Evolutionary conservation across 1,284 basidiomycete genomes (phyloP).

Genomic region (Athelia psychrophila): DNA sequence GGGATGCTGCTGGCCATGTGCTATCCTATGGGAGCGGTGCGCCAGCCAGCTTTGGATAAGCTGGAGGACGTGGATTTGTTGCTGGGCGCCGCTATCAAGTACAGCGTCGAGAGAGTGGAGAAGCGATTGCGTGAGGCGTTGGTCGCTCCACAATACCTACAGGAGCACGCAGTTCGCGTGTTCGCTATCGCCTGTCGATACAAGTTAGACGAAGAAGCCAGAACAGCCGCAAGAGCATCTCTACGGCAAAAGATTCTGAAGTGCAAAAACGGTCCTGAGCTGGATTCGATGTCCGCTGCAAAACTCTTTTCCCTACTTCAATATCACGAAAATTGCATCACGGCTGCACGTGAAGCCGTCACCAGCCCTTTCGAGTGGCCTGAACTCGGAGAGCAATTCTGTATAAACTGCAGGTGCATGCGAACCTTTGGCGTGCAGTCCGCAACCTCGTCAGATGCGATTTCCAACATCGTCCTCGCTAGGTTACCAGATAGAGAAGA

Average conservation of each 20-base stretch:
- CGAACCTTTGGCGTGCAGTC: no score
- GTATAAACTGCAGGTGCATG: no score
- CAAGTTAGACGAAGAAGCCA: background rate
- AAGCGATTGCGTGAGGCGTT: constrained; percentile 4
- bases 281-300: background rate
- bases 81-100: constrained; percentile 32
- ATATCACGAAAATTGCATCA: background rate
- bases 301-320: background rate
- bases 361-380: no score
- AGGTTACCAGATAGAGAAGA: no score
- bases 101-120: constrained; percentile 32
- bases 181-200: background rate
- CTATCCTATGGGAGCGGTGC: constrained; percentile 7
- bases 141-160: background rate
- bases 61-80: background rate
- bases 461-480: no score
- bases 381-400: no score
- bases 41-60: background rate
- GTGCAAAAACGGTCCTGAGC: background rate
- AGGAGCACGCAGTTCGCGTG: background rate
- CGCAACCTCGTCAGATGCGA: no score
- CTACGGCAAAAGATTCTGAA: background rate
- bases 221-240: background rate
- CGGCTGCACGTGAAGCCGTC: background rate
- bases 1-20: constrained; percentile 10